Percentiles rank a stretch among this genome's conserved stretches.
phyloP scores from a whole-genome alignment of 2,329 filamentous ascomycete species.

The Elsinoe fawcettii region DNA sequence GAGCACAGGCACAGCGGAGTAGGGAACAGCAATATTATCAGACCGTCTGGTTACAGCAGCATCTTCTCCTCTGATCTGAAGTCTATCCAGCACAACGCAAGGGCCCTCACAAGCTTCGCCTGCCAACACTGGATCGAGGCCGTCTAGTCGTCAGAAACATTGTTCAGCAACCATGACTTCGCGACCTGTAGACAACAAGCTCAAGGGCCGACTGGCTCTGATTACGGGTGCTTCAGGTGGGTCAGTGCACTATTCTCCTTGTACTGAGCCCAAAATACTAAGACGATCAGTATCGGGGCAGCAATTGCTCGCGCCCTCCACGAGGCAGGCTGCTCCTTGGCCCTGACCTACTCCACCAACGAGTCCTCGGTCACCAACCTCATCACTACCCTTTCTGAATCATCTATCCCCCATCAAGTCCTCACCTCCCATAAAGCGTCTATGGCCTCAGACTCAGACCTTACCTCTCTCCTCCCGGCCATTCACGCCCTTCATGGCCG shows the following conservation, averaged over 20 bases:
- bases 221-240: slow-evolving; percentile 56
- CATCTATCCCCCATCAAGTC: slow-evolving; percentile 15
- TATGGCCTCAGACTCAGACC: slow-evolving; percentile 46
- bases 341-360: slow-evolving; percentile 52
- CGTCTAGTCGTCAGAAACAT: too few relatives aligned
- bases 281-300: slow-evolving; percentile 47
- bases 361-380: slow-evolving; percentile 41
- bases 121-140: too few relatives aligned
- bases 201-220: slow-evolving; percentile 49
- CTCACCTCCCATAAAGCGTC: slow-evolving; percentile 53
- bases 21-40: too few relatives aligned
- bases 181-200: slow-evolving; percentile 27
- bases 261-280: not conserved
- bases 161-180: not conserved
- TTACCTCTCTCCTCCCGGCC: slow-evolving; percentile 48
- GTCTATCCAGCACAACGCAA: too few relatives aligned
- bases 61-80: too few relatives aligned
- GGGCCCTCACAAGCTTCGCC: too few relatives aligned
- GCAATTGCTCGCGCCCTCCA: slow-evolving; percentile 52
- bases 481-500: slow-evolving; percentile 48
- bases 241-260: slow-evolving; percentile 28
- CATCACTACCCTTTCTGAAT: slow-evolving; percentile 25
- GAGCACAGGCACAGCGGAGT: too few relatives aligned
- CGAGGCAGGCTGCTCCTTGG: slow-evolving; percentile 45
- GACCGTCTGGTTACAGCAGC: too few relatives aligned